Percentiles rank a stretch among this genome's conserved stretches.
phyloP scores from a whole-genome alignment of 2,329 filamentous ascomycete genomes.

The Penicillium crustosum region DNA sequence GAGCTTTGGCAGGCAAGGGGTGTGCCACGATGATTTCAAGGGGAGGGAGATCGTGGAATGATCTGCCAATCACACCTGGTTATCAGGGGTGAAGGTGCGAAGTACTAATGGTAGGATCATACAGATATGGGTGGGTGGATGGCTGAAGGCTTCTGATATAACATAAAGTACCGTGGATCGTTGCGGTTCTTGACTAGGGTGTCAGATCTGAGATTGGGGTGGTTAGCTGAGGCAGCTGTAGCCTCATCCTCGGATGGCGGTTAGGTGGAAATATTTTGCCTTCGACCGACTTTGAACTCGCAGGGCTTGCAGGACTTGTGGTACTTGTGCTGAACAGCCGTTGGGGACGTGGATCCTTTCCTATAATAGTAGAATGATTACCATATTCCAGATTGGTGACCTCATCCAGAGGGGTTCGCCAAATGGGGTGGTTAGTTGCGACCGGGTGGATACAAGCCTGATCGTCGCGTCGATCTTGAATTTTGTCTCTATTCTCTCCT shows the following conservation, averaged over 20 bases:
- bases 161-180: not conserved
- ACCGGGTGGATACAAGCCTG: no score
- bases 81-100: not conserved
- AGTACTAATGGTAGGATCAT: not conserved
- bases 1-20: constrained; percentile 4
- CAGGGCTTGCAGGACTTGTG: not conserved
- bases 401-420: not conserved
- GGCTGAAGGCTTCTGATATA: not conserved
- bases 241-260: not conserved
- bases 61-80: constrained; percentile 15
- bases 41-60: constrained; percentile 21
- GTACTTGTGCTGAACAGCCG: not conserved
- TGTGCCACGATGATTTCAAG: constrained; percentile 6
- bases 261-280: not conserved
- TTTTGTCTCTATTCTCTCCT: not conserved
- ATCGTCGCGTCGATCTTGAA: not conserved
- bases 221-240: not conserved
- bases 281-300: not conserved
- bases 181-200: not conserved
- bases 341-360: not conserved
- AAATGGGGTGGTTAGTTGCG: not conserved
- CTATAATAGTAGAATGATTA: no score
- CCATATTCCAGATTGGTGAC: not conserved
- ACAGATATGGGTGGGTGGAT: not conserved
- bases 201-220: not conserved